Evolutionary conservation across 176 grass and related monocot species (phyloP).

Genomic region (Thalia dealbata): DNA sequence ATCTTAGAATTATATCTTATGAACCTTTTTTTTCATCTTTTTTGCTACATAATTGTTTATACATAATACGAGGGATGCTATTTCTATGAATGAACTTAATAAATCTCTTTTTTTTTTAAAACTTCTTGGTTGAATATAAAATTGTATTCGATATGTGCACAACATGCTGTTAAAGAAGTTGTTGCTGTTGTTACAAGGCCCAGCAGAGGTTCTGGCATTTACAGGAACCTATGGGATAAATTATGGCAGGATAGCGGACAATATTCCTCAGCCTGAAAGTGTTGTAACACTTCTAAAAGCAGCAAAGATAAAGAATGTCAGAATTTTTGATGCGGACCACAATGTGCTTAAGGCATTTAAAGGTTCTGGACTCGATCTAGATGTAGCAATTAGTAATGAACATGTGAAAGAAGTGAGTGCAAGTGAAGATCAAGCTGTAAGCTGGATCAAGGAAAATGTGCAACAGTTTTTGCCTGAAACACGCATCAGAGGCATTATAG

Average conservation of each 20-base stretch:
- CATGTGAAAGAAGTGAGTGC: slow-evolving; percentile 62
- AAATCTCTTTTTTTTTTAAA: neutral
- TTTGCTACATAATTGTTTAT: neutral
- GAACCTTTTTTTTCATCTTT: neutral
- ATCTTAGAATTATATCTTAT: neutral
- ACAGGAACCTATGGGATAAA: slow-evolving; percentile 78
- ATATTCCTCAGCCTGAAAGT: slow-evolving; percentile 70
- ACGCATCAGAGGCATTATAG: slow-evolving; percentile 56
- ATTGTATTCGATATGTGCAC: neutral
- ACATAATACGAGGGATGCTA: neutral
- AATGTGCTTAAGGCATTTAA: slow-evolving; percentile 72
- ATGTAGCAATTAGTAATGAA: slow-evolving; percentile 46
- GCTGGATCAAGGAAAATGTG: slow-evolving; percentile 88
- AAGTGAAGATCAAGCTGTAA: slow-evolving; percentile 44
- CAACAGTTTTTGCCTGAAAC: slow-evolving; percentile 63
- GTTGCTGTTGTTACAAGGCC: slow-evolving; percentile 35
- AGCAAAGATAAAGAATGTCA: slow-evolving; percentile 89
- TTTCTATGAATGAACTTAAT: neutral
- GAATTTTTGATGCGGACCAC: slow-evolving; percentile 77
- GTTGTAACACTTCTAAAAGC: slow-evolving; percentile 63
- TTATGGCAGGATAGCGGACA: slow-evolving; percentile 84
- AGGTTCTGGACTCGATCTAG: slow-evolving; percentile 73
- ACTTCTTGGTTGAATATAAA: neutral
- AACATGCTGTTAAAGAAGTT: slow-evolving; percentile 13
- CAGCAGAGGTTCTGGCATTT: slow-evolving; percentile 33